Percentiles rank a stretch among this genome's conserved stretches.
phyloP scores from a whole-genome alignment of 208 protist species.

The Phytomonas sp. region DNA sequence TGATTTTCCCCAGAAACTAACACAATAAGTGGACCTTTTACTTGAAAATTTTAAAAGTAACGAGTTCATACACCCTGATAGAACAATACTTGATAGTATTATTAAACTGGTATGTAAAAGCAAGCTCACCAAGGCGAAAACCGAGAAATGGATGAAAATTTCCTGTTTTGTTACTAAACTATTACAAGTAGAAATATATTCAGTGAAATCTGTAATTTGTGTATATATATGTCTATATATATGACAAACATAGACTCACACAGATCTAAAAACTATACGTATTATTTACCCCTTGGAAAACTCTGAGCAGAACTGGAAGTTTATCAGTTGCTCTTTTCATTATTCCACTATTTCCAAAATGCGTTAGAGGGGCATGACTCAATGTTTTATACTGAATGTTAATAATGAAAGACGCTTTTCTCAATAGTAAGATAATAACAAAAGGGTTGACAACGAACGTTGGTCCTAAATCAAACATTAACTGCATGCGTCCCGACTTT shows the following conservation, averaged over 20 bases:
- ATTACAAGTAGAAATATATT: conserved; percentile 1
- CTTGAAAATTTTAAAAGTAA: background rate
- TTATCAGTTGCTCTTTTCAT: background rate
- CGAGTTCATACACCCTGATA: background rate
- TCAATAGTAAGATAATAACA: background rate
- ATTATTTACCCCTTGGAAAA: background rate
- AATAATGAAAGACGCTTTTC: background rate
- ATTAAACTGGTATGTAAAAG: background rate
- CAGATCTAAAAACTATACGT: background rate
- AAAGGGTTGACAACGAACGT: background rate
- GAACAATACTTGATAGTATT: background rate
- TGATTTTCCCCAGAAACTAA: no score
- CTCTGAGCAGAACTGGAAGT: background rate
- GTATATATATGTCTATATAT: background rate
- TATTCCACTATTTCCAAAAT: background rate
- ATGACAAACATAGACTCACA: background rate
- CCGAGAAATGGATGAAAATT: background rate
- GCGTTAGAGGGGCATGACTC: background rate
- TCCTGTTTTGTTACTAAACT: conserved; percentile 30
- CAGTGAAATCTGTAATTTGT: background rate
- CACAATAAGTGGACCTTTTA: no score
- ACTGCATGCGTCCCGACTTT: background rate
- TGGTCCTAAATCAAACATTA: background rate
- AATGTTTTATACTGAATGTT: background rate
- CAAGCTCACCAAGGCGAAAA: background rate